Conservation (phyloP, 2,329 filamentous ascomycete species). For the Stromatinia cepivora region DNA sequence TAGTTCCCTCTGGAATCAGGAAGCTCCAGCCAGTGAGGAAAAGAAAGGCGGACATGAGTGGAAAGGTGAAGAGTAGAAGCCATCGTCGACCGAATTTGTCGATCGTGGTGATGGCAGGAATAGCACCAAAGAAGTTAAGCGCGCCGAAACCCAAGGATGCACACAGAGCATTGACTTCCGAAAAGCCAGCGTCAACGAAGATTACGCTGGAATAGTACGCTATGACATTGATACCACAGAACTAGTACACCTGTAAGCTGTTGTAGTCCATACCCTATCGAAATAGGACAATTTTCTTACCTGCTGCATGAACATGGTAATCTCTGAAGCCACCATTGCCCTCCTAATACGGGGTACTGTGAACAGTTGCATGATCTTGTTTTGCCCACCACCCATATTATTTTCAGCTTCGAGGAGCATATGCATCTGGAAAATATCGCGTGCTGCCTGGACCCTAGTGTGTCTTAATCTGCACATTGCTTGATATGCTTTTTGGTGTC, state of each 20-base stretch:
- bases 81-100: slow-evolving; percentile 67
- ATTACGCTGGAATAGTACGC: slow-evolving; percentile 63
- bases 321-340: slow-evolving; percentile 58
- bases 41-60: slow-evolving; percentile 57
- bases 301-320: slow-evolving; percentile 65
- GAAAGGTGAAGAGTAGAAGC: slow-evolving; percentile 63
- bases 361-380: slow-evolving; percentile 57
- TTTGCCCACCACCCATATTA: slow-evolving; percentile 51
- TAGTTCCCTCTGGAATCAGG: slow-evolving; percentile 46
- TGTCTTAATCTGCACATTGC: slow-evolving; percentile 51
- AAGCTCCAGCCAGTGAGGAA: slow-evolving; percentile 56
- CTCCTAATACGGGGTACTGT: slow-evolving; percentile 49
- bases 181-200: slow-evolving; percentile 57
- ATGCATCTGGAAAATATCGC: slow-evolving; percentile 58
- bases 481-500: slow-evolving; percentile 50
- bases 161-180: slow-evolving; percentile 52
- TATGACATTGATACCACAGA: slow-evolving; percentile 55
- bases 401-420: slow-evolving; percentile 59
- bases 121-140: slow-evolving; percentile 64
- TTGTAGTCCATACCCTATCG: background rate
- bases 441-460: slow-evolving; percentile 54
- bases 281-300: background rate
- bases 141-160: slow-evolving; percentile 65
- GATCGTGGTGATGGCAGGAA: slow-evolving; percentile 65
- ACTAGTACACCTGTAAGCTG: slow-evolving; percentile 32